phyloP scores from a whole-genome alignment of 2,329 filamentous ascomycete species.

The Tricladium varicosporioides region DNA sequence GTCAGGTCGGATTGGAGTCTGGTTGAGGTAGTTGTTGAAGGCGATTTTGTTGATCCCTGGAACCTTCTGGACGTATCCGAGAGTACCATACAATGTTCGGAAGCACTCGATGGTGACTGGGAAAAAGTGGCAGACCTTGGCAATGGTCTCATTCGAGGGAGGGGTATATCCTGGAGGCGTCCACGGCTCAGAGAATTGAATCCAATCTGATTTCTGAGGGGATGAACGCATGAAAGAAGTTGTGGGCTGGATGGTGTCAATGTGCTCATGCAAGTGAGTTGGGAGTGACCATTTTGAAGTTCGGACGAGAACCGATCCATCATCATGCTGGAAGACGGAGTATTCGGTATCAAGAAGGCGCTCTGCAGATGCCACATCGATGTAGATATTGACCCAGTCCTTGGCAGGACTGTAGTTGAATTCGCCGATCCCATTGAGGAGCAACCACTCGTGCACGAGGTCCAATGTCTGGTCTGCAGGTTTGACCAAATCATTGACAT shows the following conservation, averaged over 20 bases:
- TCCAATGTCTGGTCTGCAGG: slow-evolving; percentile 50
- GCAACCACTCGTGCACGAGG: slow-evolving; percentile 55
- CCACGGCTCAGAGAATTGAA: slow-evolving; percentile 26
- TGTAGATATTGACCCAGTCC: slow-evolving; percentile 54
- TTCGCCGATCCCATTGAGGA: slow-evolving; percentile 48
- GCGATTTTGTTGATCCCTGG: slow-evolving; percentile 22
- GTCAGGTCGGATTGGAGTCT: slow-evolving; percentile 25
- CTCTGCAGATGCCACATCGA: slow-evolving; percentile 52
- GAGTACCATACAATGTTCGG: slow-evolving; percentile 21
- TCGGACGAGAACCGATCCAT: slow-evolving; percentile 51
- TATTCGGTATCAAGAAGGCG: slow-evolving; percentile 52
- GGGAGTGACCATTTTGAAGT: slow-evolving; percentile 58
- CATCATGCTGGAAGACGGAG: slow-evolving; percentile 50
- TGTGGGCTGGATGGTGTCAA: slow-evolving; percentile 60
- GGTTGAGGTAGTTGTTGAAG: slow-evolving; percentile 26
- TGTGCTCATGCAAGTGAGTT: slow-evolving; percentile 52
- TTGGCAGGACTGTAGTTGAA: slow-evolving; percentile 49
- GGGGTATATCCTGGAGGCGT: slow-evolving; percentile 31
- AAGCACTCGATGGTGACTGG: slow-evolving; percentile 24
- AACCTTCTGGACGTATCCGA: slow-evolving; percentile 17
- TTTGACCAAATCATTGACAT: slow-evolving; percentile 52
- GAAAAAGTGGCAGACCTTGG: slow-evolving; percentile 61
- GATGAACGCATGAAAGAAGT: slow-evolving; percentile 53
- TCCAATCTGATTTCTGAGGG: slow-evolving; percentile 11
- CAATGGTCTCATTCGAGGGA: slow-evolving; percentile 29